Conservation (phyloP, 2,329 filamentous ascomycete genomes). For the Pseudogymnoascus sp. region DNA sequence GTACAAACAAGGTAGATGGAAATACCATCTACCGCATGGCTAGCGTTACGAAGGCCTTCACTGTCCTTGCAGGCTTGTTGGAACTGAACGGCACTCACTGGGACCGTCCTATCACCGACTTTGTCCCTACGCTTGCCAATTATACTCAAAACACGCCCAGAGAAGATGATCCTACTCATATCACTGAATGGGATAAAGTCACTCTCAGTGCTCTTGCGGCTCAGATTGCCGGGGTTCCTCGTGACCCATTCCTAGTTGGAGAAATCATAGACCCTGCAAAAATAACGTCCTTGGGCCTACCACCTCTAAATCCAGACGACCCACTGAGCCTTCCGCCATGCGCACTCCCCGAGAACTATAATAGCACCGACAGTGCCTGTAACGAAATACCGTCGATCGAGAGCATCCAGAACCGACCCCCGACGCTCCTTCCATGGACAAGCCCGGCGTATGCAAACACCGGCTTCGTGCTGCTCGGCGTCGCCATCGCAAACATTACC, state of each 20-base stretch:
- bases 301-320: slow-evolving; percentile 8
- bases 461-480: slow-evolving; percentile 37
- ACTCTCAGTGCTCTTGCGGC: slow-evolving; percentile 29
- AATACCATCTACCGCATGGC: slow-evolving; percentile 37
- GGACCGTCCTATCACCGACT: slow-evolving; percentile 26
- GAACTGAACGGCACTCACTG: slow-evolving; percentile 30
- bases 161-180: slow-evolving; percentile 18
- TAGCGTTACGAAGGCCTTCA: slow-evolving; percentile 34
- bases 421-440: slow-evolving; percentile 36
- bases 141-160: neutral
- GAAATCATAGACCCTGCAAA: slow-evolving; percentile 11
- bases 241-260: slow-evolving; percentile 21
- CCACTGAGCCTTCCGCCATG: slow-evolving; percentile 14
- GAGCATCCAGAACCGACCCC: slow-evolving; percentile 28
- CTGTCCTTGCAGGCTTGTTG: slow-evolving; percentile 32
- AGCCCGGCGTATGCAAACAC: slow-evolving; percentile 43
- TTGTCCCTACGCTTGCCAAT: slow-evolving; percentile 26
- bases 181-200: slow-evolving; percentile 28
- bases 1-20: slow-evolving; percentile 32
- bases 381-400: slow-evolving; percentile 11
- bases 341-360: slow-evolving; percentile 3
- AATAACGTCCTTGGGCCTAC: neutral
- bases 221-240: slow-evolving; percentile 26
- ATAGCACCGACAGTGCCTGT: neutral
- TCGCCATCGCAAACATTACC: slow-evolving; percentile 38